Percentiles rank a stretch among this genome's conserved stretches.
Evolutionary conservation across 208 protist species (phyloP).

Genomic region (Wallacemonas collosoma): DNA sequence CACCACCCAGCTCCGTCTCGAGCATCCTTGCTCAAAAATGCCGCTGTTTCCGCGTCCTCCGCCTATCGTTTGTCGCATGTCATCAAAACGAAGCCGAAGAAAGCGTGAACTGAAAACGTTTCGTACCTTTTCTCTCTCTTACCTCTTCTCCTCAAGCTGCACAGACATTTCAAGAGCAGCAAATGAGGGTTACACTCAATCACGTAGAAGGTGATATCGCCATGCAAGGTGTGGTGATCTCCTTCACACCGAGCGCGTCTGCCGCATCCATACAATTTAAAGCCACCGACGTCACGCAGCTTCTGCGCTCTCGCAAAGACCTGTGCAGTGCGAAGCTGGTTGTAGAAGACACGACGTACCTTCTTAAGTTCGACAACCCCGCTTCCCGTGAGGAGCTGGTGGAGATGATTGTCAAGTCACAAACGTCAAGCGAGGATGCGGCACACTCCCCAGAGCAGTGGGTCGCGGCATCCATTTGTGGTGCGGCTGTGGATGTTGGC

Average conservation of each 20-base stretch:
- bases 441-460: slow-evolving; percentile 45
- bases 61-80: too few species aligned
- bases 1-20: too few species aligned
- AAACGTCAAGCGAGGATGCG: slow-evolving; percentile 20
- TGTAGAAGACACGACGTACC: slow-evolving; percentile 26
- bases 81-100: too few species aligned
- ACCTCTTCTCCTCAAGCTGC: not conserved
- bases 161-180: not conserved
- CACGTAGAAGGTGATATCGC: slow-evolving; percentile 39
- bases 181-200: slow-evolving; percentile 60
- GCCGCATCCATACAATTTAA: slow-evolving; percentile 28
- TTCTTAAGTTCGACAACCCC: slow-evolving; percentile 47
- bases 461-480: slow-evolving; percentile 59
- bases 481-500: slow-evolving; percentile 71
- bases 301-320: slow-evolving; percentile 71
- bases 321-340: slow-evolving; percentile 47
- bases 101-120: too few species aligned
- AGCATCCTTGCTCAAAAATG: too few species aligned
- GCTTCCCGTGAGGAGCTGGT: slow-evolving; percentile 52
- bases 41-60: too few species aligned
- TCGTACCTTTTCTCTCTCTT: not conserved
- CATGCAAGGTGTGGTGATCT: slow-evolving; percentile 46
- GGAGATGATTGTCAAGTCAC: slow-evolving; percentile 34
- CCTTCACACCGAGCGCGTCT: slow-evolving; percentile 20
- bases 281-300: slow-evolving; percentile 50